A percentile compares a stretch with the other conserved stretches of the same genome.
Conservation (phyloP, 2,329 filamentous ascomycete species). For the Fusarium sp. region DNA sequence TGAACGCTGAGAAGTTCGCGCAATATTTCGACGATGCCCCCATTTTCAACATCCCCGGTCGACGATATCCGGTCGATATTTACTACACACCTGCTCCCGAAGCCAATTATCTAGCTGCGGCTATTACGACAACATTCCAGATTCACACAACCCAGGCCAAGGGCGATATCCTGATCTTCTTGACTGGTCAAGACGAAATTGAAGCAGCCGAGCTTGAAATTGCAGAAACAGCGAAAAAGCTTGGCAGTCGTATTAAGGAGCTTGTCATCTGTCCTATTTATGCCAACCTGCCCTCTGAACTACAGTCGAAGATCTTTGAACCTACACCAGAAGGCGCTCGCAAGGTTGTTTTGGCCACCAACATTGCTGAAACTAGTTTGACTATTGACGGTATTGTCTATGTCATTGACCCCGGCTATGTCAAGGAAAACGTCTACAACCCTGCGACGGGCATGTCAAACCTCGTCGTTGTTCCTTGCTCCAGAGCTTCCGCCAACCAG, state of each 20-base stretch:
- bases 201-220: conserved; percentile 88
- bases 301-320: conserved; percentile 95
- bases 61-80: conserved; percentile 90
- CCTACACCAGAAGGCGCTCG: conserved; percentile 87
- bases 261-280: conserved; percentile 95
- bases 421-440: conserved; percentile 96
- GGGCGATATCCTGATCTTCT: conserved; percentile 93
- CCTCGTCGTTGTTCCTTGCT: conserved; percentile 91
- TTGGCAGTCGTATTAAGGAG: conserved; percentile 87
- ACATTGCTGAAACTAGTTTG: conserved; percentile 95
- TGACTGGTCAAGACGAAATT: conserved; percentile 97
- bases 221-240: conserved; percentile 86
- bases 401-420: conserved; percentile 95
- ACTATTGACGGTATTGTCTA: conserved; percentile 98
- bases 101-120: conserved; percentile 92
- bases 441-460: conserved; percentile 93
- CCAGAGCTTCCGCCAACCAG: conserved; percentile 92
- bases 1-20: conserved; percentile 94
- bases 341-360: conserved; percentile 95
- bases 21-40: conserved; percentile 93
- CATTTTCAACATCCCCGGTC: conserved; percentile 94
- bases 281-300: conserved; percentile 89
- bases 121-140: conserved; percentile 94
- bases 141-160: conserved; percentile 89
- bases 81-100: conserved; percentile 93